Evolutionary conservation across 257 asterid genomes (phyloP).

Genomic region (Penstemon davidsonii): DNA sequence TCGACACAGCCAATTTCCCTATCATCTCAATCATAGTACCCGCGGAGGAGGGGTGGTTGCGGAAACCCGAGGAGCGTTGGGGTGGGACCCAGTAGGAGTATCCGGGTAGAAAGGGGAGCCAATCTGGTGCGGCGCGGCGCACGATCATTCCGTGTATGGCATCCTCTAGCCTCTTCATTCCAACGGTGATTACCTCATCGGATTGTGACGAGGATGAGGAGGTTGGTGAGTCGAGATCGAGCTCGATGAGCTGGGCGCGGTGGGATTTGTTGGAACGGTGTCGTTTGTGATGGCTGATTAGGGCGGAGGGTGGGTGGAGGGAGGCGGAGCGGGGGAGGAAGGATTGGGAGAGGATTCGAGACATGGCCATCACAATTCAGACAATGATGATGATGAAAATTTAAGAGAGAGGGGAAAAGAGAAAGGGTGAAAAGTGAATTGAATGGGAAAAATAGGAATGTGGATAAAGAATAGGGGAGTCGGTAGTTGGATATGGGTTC

Average conservation of each 20-base stretch:
- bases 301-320: slow-evolving; percentile 31
- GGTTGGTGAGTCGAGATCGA: slow-evolving; percentile 42
- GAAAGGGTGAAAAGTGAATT: background rate
- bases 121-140: slow-evolving; percentile 62
- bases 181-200: slow-evolving; percentile 51
- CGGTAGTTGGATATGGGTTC: background rate
- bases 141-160: slow-evolving; percentile 53
- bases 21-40: slow-evolving; percentile 37
- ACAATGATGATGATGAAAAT: background rate
- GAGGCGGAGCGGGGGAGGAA: slow-evolving; percentile 31
- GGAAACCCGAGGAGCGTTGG: slow-evolving; percentile 26
- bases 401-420: slow-evolving; percentile 14
- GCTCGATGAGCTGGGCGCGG: slow-evolving; percentile 41
- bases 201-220: slow-evolving; percentile 32
- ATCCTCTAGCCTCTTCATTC: slow-evolving; percentile 52
- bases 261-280: slow-evolving; percentile 49
- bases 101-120: slow-evolving; percentile 60
- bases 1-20: slow-evolving; percentile 29
- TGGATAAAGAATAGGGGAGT: background rate
- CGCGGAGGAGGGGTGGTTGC: slow-evolving; percentile 21
- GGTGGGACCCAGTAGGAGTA: slow-evolving; percentile 60
- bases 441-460: background rate
- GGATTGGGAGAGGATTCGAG: slow-evolving; percentile 46
- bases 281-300: slow-evolving; percentile 41
- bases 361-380: slow-evolving; percentile 37